A percentile compares a stretch with the other conserved stretches of the same genome.
These are phyloP conservation scores for fission yeast (Schizosaccharomyces pombe) DNA, from an alignment of 805 yeast species.

Conservation along the genomic window DNA sequence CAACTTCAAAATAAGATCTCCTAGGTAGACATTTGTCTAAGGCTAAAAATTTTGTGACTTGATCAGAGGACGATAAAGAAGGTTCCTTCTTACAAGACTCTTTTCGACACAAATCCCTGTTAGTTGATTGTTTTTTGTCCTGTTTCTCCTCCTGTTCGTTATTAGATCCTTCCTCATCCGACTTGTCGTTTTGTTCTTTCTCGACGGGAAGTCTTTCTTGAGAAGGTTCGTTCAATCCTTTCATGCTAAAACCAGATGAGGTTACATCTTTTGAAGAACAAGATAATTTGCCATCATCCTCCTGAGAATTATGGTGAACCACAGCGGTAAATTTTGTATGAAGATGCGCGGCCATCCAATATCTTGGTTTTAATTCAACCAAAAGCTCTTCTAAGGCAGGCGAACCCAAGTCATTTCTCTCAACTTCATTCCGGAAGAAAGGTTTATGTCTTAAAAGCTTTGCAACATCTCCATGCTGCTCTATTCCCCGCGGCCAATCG, in stretches of 20 bases:
- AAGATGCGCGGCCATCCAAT: conserved; percentile 80
- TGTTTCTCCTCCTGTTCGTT: too few species aligned
- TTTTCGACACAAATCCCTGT: too few species aligned
- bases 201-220: background rate
- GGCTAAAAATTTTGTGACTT: conserved; percentile 37
- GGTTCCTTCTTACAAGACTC: background rate
- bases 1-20: conserved; percentile 31
- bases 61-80: background rate
- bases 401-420: background rate
- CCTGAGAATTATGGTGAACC: conserved; percentile 14
- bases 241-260: conserved; percentile 6
- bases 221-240: background rate
- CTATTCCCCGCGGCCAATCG: conserved; percentile 85
- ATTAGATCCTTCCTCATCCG: too few species aligned
- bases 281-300: conserved; percentile 9
- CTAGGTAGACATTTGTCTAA: conserved; percentile 63
- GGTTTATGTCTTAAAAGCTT: conserved; percentile 35
- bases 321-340: conserved; percentile 57
- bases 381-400: conserved; percentile 26
- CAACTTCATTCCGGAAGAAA: conserved; percentile 24
- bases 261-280: conserved; percentile 11
- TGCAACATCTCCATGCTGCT: conserved; percentile 33
- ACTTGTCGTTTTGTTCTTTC: background rate
- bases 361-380: conserved; percentile 29
- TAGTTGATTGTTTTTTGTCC: too few species aligned